Evolutionary conservation across 2,329 filamentous ascomycete species (phyloP).

Genomic region (Cladophialophora carrionii): DNA sequence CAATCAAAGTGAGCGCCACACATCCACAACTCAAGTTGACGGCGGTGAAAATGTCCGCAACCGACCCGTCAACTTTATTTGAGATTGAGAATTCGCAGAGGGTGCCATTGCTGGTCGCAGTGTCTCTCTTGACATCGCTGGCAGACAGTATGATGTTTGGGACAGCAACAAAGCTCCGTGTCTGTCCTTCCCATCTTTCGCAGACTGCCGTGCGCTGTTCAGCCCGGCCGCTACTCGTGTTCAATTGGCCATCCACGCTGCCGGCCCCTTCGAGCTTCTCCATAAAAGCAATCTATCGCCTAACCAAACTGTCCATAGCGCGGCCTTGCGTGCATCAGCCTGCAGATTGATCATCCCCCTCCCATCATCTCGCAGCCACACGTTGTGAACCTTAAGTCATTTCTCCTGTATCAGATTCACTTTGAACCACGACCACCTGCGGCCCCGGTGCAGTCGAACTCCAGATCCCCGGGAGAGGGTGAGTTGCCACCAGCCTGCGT

Average conservation of each 20-base stretch:
- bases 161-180: background rate
- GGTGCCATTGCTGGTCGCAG: background rate
- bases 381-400: slow-evolving; percentile 11
- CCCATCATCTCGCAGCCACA: slow-evolving; percentile 19
- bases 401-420: slow-evolving; percentile 23
- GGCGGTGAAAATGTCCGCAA: background rate
- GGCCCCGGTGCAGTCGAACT: background rate
- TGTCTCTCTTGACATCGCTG: background rate
- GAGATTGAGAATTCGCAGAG: background rate
- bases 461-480: background rate
- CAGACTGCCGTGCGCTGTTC: background rate
- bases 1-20: slow-evolving; percentile 20
- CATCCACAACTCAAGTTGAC: background rate
- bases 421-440: background rate
- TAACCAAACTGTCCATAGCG: slow-evolving; percentile 20
- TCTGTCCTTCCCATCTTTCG: background rate
- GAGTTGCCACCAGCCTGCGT: slow-evolving; percentile 4
- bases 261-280: slow-evolving; percentile 18
- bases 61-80: background rate
- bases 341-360: slow-evolving; percentile 26
- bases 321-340: slow-evolving; percentile 10
- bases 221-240: background rate
- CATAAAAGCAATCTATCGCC: slow-evolving; percentile 22
- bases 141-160: background rate
- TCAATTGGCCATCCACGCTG: slow-evolving; percentile 11